Evolutionary conservation across 768 basidiomycete species (phyloP).

Genomic region (Rhodotorula toruloides): DNA sequence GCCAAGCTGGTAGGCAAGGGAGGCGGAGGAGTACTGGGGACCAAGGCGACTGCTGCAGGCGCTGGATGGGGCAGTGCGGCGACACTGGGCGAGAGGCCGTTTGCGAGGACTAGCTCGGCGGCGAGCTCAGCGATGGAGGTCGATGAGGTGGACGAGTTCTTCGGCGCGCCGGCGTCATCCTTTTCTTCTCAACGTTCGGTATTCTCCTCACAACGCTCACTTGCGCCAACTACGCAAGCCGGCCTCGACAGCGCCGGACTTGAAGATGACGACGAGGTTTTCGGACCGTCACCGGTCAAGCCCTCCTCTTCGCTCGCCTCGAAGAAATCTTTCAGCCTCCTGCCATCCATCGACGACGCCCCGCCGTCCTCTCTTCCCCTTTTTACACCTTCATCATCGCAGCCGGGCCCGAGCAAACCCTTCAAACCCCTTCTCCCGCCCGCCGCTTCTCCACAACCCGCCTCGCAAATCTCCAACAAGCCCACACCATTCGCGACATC

Average conservation of each 20-base stretch:
- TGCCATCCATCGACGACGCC: too few relatives aligned
- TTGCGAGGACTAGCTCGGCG: neutral
- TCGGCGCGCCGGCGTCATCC: slow-evolving; percentile 1
- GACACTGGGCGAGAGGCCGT: neutral
- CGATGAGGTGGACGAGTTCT: slow-evolving; percentile 30
- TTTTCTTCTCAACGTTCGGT: neutral
- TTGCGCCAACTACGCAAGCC: neutral
- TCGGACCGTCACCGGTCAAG: slow-evolving; percentile 37
- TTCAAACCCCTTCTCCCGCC: slow-evolving; percentile 21
- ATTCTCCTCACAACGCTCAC: neutral
- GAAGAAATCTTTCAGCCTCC: too few relatives aligned
- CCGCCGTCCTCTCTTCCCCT: too few relatives aligned
- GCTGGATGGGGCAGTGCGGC: slow-evolving; percentile 12
- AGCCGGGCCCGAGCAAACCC: neutral
- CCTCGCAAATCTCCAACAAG: neutral
- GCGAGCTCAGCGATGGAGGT: slow-evolving; percentile 14
- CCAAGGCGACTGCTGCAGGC: neutral
- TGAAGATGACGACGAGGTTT: slow-evolving; percentile 20
- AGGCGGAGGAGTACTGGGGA: too few relatives aligned
- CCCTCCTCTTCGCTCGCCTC: neutral
- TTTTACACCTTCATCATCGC: neutral
- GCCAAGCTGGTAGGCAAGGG: slow-evolving; percentile 1
- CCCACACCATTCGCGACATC: slow-evolving; percentile 12
- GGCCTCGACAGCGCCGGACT: too few relatives aligned
- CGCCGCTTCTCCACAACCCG: neutral